A percentile compares a stretch with the other conserved stretches of the same genome.
These are phyloP conservation scores for Dioscorea cayenensis DNA, from an alignment of 116 monocot species.

Conservation along the genomic window DNA sequence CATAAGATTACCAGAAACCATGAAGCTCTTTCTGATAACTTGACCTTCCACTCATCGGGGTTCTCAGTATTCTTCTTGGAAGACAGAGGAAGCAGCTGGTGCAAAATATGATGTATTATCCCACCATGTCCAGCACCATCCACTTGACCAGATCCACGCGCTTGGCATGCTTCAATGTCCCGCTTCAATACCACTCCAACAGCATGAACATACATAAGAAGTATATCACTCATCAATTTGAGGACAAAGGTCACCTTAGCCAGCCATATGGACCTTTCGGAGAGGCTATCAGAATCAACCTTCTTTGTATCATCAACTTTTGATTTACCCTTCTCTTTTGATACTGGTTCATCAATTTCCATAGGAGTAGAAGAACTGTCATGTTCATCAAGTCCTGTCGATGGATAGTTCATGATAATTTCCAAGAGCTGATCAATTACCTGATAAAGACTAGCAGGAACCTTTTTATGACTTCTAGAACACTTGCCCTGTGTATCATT, in stretches of 20 bases:
- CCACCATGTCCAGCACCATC: constrained; percentile 34
- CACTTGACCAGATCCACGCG: constrained; percentile 28
- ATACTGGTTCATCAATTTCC: constrained; percentile 53
- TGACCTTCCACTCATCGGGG: constrained; percentile 47
- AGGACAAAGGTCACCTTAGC: constrained; percentile 62
- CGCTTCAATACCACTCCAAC: constrained; percentile 54
- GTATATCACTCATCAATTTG: constrained; percentile 78
- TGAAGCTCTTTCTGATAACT: constrained; percentile 69
- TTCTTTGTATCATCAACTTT: constrained; percentile 50
- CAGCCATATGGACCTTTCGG: constrained; percentile 46
- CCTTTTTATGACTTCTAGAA: constrained; percentile 43
- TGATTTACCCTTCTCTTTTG: constrained; percentile 67
- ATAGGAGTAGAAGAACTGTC: constrained; percentile 22
- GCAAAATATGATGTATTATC: constrained; percentile 63
- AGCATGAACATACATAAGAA: constrained; percentile 80
- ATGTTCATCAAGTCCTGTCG: constrained; percentile 28
- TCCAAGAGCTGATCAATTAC: constrained; percentile 80
- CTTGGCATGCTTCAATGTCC: constrained; percentile 45
- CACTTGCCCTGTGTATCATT: constrained; percentile 41
- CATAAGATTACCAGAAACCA: constrained; percentile 69
- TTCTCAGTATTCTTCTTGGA: constrained; percentile 30
- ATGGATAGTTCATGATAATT: constrained; percentile 56
- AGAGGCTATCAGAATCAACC: constrained; percentile 20
- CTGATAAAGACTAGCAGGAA: constrained; percentile 57
- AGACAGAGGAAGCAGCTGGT: constrained; percentile 44